These are phyloP conservation scores for Pyrenophora graminea DNA, from an alignment of 2,329 filamentous ascomycete species.

Conservation along the genomic window DNA sequence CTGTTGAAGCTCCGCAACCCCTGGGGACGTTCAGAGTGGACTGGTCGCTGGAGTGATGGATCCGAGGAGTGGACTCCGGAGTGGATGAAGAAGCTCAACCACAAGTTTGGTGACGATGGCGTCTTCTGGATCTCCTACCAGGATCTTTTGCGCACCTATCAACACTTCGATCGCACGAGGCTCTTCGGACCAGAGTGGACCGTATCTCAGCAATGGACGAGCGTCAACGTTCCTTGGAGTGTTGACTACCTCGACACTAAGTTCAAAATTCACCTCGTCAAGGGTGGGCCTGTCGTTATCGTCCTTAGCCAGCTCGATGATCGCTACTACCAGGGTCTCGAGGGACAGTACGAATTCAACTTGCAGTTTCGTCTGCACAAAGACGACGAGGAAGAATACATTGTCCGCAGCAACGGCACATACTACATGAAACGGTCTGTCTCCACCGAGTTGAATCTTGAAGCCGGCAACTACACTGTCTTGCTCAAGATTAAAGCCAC, in stretches of 20 bases:
- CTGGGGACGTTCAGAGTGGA: conserved; percentile 82
- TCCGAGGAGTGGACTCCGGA: conserved; percentile 83
- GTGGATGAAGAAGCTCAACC: conserved; percentile 72
- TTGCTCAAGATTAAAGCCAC: conserved; percentile 74
- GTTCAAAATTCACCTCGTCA: conserved; percentile 59
- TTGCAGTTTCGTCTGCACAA: conserved; percentile 64
- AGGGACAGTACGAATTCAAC: conserved; percentile 61
- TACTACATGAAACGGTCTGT: conserved; percentile 73
- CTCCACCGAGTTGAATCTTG: conserved; percentile 75
- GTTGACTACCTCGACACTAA: conserved; percentile 65
- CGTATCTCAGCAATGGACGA: conserved; percentile 65
- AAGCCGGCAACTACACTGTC: conserved; percentile 75
- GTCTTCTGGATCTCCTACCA: conserved; percentile 65
- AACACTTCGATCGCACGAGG: conserved; percentile 64
- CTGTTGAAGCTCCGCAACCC: conserved; percentile 63
- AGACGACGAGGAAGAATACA: conserved; percentile 63
- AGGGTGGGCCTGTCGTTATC: conserved; percentile 60
- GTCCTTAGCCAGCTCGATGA: conserved; percentile 64
- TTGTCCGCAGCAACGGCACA: conserved; percentile 60
- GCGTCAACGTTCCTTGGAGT: conserved; percentile 63
- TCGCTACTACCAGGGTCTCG: conserved; percentile 63
- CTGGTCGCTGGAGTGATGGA: conserved; percentile 79
- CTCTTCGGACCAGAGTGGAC: conserved; percentile 65
- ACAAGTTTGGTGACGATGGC: conserved; percentile 78
- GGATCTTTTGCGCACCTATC: conserved; percentile 62